Percentiles rank a stretch among this genome's conserved stretches.
These are phyloP conservation scores for Prototheca stagnorum DNA, from an alignment of 163 green algal genomes.

Conservation along the genomic window DNA sequence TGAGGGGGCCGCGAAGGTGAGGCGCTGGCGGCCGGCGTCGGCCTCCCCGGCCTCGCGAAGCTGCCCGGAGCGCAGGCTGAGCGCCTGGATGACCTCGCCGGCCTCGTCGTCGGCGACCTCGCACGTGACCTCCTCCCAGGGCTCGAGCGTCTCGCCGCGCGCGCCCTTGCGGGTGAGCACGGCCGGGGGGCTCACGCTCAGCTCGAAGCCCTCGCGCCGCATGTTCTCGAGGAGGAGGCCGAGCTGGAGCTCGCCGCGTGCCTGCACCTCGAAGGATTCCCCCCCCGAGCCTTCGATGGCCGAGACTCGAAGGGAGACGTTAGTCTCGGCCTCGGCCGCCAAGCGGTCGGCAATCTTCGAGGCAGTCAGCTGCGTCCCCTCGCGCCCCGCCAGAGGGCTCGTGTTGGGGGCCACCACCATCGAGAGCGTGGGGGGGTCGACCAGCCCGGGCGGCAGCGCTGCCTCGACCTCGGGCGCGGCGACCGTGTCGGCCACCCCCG, in stretches of 20 bases:
- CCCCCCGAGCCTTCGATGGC: constrained; percentile 27
- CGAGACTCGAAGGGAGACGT: constrained; percentile 28
- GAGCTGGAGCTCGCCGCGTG: constrained; percentile 81
- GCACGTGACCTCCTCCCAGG: constrained; percentile 66
- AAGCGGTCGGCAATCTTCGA: constrained; percentile 68
- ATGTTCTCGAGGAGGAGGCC: constrained; percentile 74
- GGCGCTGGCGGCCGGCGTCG: constrained; percentile 36
- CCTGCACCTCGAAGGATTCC: constrained; percentile 64
- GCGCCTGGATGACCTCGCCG: constrained; percentile 56
- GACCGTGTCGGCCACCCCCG: constrained; percentile 33
- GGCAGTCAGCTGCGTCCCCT: constrained; percentile 63
- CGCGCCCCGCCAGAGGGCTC: constrained; percentile 51
- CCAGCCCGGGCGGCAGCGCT: constrained; percentile 33
- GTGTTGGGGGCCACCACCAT: constrained; percentile 80
- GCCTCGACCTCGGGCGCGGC: constrained; percentile 25
- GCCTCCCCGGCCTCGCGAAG: constrained; percentile 2
- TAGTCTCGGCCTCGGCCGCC: constrained; percentile 40
- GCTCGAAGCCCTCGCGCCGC: constrained; percentile 64
- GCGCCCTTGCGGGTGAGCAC: constrained; percentile 37
- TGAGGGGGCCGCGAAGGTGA: constrained; percentile 58
- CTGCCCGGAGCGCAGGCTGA: constrained; percentile 40
- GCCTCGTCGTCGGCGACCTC: constrained; percentile 53
- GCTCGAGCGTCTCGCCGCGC: constrained; percentile 48
- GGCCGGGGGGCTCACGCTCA: constrained; percentile 50
- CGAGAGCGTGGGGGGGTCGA: constrained; percentile 71